These are phyloP conservation scores for Pisolithus tinctorius DNA, from an alignment of 768 basidiomycete species.

Conservation along the genomic window DNA sequence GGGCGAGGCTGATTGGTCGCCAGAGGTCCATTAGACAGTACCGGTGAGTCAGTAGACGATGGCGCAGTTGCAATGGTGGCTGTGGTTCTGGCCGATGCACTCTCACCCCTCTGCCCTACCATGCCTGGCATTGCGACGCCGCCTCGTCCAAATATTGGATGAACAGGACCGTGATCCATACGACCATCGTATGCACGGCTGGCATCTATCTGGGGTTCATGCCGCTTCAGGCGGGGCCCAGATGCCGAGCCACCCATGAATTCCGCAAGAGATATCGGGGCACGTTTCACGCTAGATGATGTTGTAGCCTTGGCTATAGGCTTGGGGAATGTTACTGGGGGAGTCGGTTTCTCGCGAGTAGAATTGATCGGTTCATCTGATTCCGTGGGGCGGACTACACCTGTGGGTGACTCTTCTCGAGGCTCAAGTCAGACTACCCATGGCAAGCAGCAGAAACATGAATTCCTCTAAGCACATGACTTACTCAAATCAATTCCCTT, in stretches of 20 bases:
- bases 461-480: constrained; percentile 8
- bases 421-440: constrained; percentile 13
- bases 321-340: constrained; percentile 6
- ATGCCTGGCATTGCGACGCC: constrained; percentile 76
- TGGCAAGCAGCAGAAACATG: not conserved
- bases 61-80: not conserved
- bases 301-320: constrained; percentile 8
- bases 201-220: constrained; percentile 64
- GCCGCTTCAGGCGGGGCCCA: constrained; percentile 67
- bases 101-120: constrained; percentile 21
- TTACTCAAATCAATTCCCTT: constrained; percentile 27
- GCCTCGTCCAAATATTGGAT: constrained; percentile 71
- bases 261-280: constrained; percentile 66
- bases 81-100: not conserved
- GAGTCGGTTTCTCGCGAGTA: constrained; percentile 4
- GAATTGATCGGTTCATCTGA: constrained; percentile 5
- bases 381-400: not conserved
- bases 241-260: constrained; percentile 77
- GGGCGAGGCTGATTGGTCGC: constrained; percentile 11
- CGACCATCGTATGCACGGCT: constrained; percentile 64
- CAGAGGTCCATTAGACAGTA: not conserved
- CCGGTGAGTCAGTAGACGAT: not conserved
- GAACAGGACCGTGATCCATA: constrained; percentile 43
- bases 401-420: constrained; percentile 9
- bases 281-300: constrained; percentile 22